Evolutionary conservation across 108 stramenopile genomes (phyloP).

Genomic region (Conticribra weissflogii): DNA sequence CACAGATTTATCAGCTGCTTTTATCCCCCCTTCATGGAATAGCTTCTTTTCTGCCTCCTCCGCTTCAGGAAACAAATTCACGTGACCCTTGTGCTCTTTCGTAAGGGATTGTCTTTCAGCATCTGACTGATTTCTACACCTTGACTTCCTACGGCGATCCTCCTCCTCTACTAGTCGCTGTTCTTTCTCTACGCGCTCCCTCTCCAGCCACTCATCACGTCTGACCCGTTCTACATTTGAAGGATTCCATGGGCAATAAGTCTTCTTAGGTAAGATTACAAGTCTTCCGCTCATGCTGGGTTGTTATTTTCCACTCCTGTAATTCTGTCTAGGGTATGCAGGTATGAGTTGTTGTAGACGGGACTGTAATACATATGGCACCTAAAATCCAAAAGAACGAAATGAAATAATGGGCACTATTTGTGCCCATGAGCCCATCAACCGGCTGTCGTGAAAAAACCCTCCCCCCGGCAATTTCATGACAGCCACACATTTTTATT

Average conservation of each 20-base stretch:
- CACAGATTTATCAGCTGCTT: neutral
- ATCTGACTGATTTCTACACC: neutral
- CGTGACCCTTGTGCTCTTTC: constrained; percentile 15
- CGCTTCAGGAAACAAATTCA: constrained; percentile 49
- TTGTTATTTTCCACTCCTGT: neutral
- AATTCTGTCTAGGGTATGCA: too few species aligned
- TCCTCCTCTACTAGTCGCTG: constrained; percentile 10
- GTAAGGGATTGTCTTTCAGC: neutral
- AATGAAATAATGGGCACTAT: too few species aligned
- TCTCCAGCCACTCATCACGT: constrained; percentile 74
- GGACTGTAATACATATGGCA: too few species aligned
- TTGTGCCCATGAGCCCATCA: too few species aligned
- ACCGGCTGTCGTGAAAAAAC: too few species aligned
- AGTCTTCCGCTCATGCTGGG: constrained; percentile 85
- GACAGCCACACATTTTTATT: too few species aligned
- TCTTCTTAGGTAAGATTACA: constrained; percentile 87
- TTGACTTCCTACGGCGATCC: neutral
- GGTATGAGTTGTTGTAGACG: too few species aligned
- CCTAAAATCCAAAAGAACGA: too few species aligned
- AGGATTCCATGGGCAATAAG: constrained; percentile 91
- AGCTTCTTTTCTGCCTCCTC: too few species aligned
- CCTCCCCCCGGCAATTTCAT: too few species aligned
- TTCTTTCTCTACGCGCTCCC: constrained; percentile 54
- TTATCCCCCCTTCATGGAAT: neutral
- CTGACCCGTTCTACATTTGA: constrained; percentile 86